Percentiles rank a stretch among this genome's conserved stretches.
Conservation (phyloP, 2,329 filamentous ascomycete species). For the Botrytis cinerea region DNA sequence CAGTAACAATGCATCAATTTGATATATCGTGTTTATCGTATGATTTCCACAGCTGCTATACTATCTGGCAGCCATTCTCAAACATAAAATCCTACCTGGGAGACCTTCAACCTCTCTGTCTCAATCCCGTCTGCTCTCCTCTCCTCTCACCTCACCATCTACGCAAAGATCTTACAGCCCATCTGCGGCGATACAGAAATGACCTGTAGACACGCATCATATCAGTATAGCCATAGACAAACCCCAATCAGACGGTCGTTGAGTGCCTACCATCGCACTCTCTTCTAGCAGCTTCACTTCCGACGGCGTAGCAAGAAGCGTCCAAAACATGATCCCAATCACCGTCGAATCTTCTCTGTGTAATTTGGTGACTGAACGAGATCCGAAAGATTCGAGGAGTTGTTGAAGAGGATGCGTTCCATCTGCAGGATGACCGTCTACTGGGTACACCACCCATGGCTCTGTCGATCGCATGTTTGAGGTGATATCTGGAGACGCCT, state of each 20-base stretch:
- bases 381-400: not conserved
- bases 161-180: rapidly evolving
- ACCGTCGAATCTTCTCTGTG: rapidly evolving
- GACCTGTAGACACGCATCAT: not conserved
- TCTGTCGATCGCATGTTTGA: not conserved
- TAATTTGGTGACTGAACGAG: not conserved
- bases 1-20: not conserved
- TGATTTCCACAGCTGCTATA: not conserved
- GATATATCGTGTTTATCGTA: not conserved
- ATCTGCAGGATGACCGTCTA: not conserved
- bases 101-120: not conserved
- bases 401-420: not conserved
- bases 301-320: not conserved
- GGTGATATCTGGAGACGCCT: not conserved
- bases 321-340: not conserved
- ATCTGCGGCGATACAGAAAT: not conserved
- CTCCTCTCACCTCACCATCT: not conserved
- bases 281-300: not conserved
- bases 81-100: too few species aligned
- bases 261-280: not conserved
- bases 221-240: not conserved
- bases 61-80: not conserved
- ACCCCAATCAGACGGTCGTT: not conserved
- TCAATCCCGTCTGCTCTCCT: not conserved
- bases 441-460: not conserved